phyloP scores from a whole-genome alignment of 2,329 filamentous ascomycete genomes.

The Alternaria sp. region DNA sequence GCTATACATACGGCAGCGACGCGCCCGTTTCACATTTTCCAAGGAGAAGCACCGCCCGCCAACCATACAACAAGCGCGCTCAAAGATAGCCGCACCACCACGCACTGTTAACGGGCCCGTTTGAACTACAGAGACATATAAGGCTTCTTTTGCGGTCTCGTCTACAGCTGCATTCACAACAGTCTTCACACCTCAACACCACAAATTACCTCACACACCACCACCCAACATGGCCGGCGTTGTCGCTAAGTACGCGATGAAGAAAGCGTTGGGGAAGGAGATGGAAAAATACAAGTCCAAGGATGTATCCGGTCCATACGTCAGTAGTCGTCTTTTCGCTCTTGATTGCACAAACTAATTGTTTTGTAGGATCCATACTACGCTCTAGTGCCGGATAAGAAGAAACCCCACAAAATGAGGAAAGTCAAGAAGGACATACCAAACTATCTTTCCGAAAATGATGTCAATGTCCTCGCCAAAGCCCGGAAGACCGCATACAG shows the following conservation, averaged over 20 bases:
- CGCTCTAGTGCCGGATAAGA: constrained; percentile 78
- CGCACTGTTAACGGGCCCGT: constrained; percentile 22
- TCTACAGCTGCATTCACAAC: constrained; percentile 12
- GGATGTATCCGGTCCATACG: constrained; percentile 53
- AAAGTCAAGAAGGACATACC: constrained; percentile 87
- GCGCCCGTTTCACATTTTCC: constrained; percentile 53
- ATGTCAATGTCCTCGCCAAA: constrained; percentile 81
- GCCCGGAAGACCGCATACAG: constrained; percentile 86
- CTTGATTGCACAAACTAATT: constrained; percentile 13
- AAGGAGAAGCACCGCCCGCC: constrained; percentile 37
- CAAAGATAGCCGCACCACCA: constrained; percentile 40
- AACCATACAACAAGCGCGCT: constrained; percentile 40
- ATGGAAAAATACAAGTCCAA: constrained; percentile 59
- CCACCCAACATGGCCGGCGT: constrained; percentile 54
- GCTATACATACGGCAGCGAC: constrained; percentile 50
- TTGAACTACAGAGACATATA: constrained; percentile 31
- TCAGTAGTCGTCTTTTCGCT: constrained; percentile 37
- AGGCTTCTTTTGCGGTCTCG: constrained; percentile 20
- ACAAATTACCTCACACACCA: constrained; percentile 15
- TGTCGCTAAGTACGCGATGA: constrained; percentile 60
- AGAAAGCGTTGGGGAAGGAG: constrained; percentile 59
- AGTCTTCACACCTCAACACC: constrained; percentile 11
- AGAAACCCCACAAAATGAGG: constrained; percentile 75
- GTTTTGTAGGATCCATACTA: constrained; percentile 82
- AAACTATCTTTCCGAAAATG: constrained; percentile 80